Evolutionary conservation across 1,139 yeast genomes (phyloP).

Genomic region (Chernovozyma aurita): DNA sequence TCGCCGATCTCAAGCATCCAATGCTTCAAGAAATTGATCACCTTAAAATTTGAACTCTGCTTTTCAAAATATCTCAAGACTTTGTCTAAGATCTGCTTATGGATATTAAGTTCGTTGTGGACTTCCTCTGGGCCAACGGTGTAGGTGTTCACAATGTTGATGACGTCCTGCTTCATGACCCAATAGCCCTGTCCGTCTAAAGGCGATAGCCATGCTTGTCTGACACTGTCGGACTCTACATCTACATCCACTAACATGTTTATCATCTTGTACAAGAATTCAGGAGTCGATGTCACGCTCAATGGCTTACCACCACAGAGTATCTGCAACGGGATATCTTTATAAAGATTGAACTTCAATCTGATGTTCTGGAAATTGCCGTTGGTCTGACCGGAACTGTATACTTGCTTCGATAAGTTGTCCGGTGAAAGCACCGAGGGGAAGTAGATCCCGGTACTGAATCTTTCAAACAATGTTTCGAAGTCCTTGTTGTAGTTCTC

Average conservation of each 20-base stretch:
- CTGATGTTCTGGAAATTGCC: constrained; percentile 37
- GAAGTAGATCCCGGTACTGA: constrained; percentile 38
- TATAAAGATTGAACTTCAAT: constrained; percentile 35
- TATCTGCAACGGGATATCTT: constrained; percentile 40
- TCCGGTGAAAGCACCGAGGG: constrained; percentile 32
- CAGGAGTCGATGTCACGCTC: constrained; percentile 32
- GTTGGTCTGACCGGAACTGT: constrained; percentile 25
- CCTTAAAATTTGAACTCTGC: constrained; percentile 10
- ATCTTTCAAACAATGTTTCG: constrained; percentile 18
- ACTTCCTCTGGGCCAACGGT: constrained; percentile 6
- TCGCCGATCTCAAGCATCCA: constrained; percentile 45
- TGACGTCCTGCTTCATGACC: constrained; percentile 29
- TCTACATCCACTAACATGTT: constrained; percentile 2
- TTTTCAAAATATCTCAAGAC: constrained; percentile 3
- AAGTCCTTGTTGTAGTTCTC: constrained; percentile 28
- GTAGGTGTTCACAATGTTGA: constrained; percentile 20
- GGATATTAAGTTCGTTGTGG: neutral
- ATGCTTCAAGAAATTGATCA: constrained; percentile 32
- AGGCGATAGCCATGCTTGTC: constrained; percentile 27
- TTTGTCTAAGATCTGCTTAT: constrained; percentile 3
- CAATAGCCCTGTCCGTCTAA: constrained; percentile 32
- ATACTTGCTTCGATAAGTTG: constrained; percentile 18
- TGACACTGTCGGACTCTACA: constrained; percentile 4
- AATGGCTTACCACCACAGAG: constrained; percentile 15
- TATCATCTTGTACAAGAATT: constrained; percentile 18